These are phyloP conservation scores for Tolypocladium tropicale DNA, from an alignment of 2,329 filamentous ascomycete genomes.

Conservation along the genomic window DNA sequence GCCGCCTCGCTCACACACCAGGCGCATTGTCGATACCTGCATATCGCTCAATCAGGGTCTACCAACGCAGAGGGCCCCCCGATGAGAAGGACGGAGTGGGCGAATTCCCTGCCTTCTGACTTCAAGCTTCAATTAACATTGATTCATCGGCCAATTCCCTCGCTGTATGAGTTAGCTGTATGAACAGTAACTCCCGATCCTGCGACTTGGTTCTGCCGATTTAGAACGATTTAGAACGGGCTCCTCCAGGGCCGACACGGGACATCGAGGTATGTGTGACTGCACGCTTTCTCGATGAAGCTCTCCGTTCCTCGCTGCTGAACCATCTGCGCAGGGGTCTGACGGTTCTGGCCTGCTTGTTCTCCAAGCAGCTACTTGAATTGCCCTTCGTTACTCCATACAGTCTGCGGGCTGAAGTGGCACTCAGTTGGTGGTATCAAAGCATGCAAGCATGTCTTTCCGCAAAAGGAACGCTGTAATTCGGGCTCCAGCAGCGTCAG, in stretches of 20 bases:
- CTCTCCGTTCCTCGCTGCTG: not conserved
- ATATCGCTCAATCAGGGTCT: conserved; percentile 14
- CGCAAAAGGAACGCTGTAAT: conserved; percentile 47
- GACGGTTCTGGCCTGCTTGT: not conserved
- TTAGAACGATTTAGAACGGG: no score
- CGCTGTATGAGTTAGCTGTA: no score
- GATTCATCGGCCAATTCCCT: not conserved
- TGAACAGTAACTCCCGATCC: no score
- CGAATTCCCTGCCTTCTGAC: no score
- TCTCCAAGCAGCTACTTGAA: not conserved
- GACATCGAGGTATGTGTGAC: not conserved
- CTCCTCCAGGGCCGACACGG: not conserved
- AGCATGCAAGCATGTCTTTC: conserved; percentile 38
- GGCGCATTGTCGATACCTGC: not conserved
- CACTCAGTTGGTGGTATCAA: not conserved
- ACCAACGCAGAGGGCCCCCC: no score
- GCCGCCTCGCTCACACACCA: not conserved
- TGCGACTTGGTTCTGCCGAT: no score
- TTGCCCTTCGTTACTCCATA: not conserved
- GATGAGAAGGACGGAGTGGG: no score
- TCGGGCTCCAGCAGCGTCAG: conserved; percentile 15
- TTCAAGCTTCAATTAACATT: not conserved
- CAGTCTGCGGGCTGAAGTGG: not conserved
- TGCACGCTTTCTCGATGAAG: not conserved
- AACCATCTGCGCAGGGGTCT: not conserved